Evolutionary conservation across 2,329 filamentous ascomycete genomes (phyloP).

Genomic region (Claviceps arundinis): DNA sequence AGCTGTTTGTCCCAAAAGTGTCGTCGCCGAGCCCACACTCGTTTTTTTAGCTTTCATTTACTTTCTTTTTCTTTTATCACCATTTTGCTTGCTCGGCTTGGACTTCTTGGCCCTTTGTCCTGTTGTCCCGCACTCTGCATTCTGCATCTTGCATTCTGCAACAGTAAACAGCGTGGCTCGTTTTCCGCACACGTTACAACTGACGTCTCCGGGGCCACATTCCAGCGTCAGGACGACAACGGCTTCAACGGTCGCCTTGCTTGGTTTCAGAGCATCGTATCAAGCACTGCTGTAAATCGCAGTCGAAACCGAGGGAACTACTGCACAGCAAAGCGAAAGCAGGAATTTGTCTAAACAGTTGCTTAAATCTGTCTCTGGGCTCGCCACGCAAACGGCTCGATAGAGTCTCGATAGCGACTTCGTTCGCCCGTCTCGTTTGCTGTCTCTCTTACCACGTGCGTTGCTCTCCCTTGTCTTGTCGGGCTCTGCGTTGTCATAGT

Average conservation of each 20-base stretch:
- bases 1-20: not conserved
- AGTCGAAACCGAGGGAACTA: not conserved
- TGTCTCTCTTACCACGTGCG: not conserved
- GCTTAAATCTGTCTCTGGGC: not conserved
- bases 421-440: not conserved
- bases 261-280: not conserved
- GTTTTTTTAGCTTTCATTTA: not conserved
- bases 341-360: not conserved
- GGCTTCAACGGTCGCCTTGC: not conserved
- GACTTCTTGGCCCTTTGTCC: not conserved
- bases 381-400: not conserved
- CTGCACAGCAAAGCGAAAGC: not conserved
- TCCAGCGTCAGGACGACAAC: not conserved
- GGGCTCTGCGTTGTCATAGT: not conserved
- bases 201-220: not conserved
- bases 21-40: not conserved
- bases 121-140: not conserved
- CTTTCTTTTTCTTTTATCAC: not conserved
- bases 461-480: not conserved
- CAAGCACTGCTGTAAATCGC: not conserved
- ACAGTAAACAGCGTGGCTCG: not conserved
- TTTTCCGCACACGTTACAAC: not conserved
- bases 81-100: not conserved
- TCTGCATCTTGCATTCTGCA: not conserved
- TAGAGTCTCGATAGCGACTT: not conserved